phyloP scores from a whole-genome alignment of 257 asterid species.

The Nicotiana paniculata region DNA sequence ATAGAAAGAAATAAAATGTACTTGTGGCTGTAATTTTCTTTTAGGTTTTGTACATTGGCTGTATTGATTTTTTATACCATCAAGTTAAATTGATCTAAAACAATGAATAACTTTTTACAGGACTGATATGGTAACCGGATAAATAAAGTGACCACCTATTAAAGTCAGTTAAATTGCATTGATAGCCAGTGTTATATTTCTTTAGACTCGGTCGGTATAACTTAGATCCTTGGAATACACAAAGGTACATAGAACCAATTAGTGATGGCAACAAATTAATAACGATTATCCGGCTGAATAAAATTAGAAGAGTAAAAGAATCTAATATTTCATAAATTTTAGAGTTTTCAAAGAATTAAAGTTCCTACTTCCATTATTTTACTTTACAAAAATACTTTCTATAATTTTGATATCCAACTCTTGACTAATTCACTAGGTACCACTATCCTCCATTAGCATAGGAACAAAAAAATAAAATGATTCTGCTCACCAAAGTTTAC shows the following conservation, averaged over 20 bases:
- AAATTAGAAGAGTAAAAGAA: too few species aligned
- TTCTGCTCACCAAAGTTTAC: background rate
- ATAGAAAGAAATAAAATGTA: background rate
- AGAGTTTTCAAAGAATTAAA: background rate
- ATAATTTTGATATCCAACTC: too few species aligned
- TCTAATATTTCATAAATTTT: too few species aligned
- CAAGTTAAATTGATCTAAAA: background rate
- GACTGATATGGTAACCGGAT: too few species aligned
- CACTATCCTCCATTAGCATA: background rate
- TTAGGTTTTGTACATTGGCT: background rate
- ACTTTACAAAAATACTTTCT: too few species aligned
- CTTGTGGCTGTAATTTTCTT: background rate
- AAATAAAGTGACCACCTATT: too few species aligned
- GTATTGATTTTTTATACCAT: background rate
- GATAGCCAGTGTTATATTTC: background rate
- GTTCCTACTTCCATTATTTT: background rate
- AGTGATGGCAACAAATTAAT: background rate
- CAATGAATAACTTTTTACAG: too few species aligned
- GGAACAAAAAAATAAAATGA: background rate
- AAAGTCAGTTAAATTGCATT: background rate
- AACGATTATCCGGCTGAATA: too few species aligned
- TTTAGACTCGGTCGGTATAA: too few species aligned
- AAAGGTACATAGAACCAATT: background rate
- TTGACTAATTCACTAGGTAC: too few species aligned
- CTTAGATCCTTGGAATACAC: too few species aligned